Evolutionary conservation across 2,329 filamentous ascomycete genomes (phyloP), one percentile per base, ranked within the genome.

Genomic region (Arachnopeziza araneosa): DNA sequence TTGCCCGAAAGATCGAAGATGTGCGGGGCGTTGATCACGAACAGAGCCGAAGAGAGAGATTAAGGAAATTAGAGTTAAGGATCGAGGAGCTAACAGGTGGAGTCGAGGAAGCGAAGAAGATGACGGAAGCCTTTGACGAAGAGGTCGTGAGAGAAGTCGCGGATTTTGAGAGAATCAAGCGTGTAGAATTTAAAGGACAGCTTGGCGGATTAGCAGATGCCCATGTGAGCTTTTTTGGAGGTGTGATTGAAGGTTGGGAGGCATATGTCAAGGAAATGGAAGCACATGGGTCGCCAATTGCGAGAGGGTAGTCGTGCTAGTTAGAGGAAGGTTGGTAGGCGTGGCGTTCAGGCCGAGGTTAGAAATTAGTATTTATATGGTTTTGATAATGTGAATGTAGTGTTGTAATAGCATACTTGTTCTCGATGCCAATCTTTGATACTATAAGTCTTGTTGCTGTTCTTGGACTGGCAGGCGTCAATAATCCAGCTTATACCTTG

Each of bases 141-240:
- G 92, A 97, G 75, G 93, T 97, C 1, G 89, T 98, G 51, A 89
- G 90, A 70, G 95, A 99, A 74, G 90, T 97, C 0, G 83, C 83
- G 22, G 93, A 97, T 72, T 99, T 99, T 76, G 95, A 99, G 77
- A 84, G 93, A 59, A 98, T 98, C 80, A 99, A 99, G 80, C 86
- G 91, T 49, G 80, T 90, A 50, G 93, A 99, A 79, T 96, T 99
- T 75, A 90, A 91, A 74, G 84, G 88, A 65, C 93, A 95, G 67
- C 81, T 99, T 55, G 91, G 91, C 1, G 86, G 85, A 2, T 76
- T 99, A 54, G 91, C 93, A 0, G 88, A 93, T 70, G 86, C 90
- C 21, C 91, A 99, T 73, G 85, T 96, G 50, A 83, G 86, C 12
- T 98, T 97, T 74, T 99, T 96, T 73, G 85, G 85, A 59, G 84